Evolutionary conservation across 257 asterid species (phyloP).

Genomic region (Euphrasia confusa): DNA sequence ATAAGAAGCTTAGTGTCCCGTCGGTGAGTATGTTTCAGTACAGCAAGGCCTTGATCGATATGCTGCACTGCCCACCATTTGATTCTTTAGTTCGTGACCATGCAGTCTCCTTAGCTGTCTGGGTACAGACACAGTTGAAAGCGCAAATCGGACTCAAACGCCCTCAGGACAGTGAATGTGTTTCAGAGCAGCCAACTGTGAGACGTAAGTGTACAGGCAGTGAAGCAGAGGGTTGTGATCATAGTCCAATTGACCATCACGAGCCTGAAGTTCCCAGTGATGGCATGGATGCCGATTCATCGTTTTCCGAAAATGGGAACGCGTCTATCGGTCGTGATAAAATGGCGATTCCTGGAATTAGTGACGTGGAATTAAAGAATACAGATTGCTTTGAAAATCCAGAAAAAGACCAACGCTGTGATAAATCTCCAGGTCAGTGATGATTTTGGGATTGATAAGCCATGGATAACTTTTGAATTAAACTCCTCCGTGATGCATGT

Average conservation of each 20-base stretch:
- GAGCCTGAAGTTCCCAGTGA: constrained; percentile 28
- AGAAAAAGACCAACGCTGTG: constrained; percentile 24
- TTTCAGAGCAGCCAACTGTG: constrained; percentile 9
- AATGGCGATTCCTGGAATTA: too few species aligned
- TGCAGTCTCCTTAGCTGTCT: constrained; percentile 65
- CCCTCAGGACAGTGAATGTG: constrained; percentile 17
- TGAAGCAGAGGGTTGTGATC: constrained; percentile 1
- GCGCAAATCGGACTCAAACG: constrained; percentile 35
- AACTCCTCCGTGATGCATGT: constrained; percentile 3
- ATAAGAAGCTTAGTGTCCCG: constrained; percentile 40
- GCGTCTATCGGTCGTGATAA: constrained; percentile 8
- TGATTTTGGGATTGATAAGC: constrained; percentile 14
- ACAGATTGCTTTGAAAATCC: constrained; percentile 16
- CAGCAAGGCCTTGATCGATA: constrained; percentile 58
- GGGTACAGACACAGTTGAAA: constrained; percentile 66
- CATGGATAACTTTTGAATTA: constrained; percentile 1
- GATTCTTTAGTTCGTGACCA: constrained; percentile 85
- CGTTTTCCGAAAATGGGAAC: constrained; percentile 24
- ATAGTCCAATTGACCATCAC: background rate
- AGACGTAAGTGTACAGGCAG: constrained; percentile 27
- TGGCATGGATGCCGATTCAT: constrained; percentile 37
- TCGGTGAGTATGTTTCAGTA: constrained; percentile 71
- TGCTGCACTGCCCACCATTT: constrained; percentile 55
- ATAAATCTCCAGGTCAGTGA: constrained; percentile 15
- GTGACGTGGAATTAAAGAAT: constrained; percentile 26